phyloP scores from a whole-genome alignment of 1,139 yeast species.

The Pichia kudriavzevii region DNA sequence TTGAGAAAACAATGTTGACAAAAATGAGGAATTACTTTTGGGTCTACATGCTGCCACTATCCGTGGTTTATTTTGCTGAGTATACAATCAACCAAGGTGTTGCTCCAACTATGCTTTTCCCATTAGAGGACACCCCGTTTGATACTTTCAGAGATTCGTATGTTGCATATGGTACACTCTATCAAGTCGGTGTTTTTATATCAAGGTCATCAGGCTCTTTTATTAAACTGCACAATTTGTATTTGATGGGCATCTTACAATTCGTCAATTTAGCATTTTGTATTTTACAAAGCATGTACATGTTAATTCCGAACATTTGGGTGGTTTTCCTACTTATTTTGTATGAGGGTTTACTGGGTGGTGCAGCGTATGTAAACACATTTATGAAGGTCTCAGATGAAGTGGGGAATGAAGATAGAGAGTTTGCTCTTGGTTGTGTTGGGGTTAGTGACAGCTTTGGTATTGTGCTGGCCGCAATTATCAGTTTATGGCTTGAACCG shows the following conservation, averaged over 20 bases:
- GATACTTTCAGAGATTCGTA: constrained; percentile 72
- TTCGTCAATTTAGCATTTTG: constrained; percentile 53
- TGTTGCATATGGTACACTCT: constrained; percentile 87
- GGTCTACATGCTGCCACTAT: constrained; percentile 79
- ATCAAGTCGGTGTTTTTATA: constrained; percentile 87
- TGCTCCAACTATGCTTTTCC: constrained; percentile 78
- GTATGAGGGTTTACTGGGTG: constrained; percentile 87
- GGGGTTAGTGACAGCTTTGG: constrained; percentile 91
- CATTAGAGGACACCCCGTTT: constrained; percentile 65
- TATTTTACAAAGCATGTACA: constrained; percentile 55
- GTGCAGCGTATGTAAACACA: constrained; percentile 83
- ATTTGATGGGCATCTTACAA: constrained; percentile 61
- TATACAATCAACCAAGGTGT: constrained; percentile 88
- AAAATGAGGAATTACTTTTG: constrained; percentile 44
- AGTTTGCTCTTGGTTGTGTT: constrained; percentile 89
- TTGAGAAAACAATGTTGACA: neutral
- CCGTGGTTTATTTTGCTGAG: constrained; percentile 78
- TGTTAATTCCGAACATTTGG: constrained; percentile 60
- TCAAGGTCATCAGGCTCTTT: constrained; percentile 77
- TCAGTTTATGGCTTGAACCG: constrained; percentile 71
- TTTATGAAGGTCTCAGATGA: constrained; percentile 70
- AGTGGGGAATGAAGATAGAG: constrained; percentile 49
- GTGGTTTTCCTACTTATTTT: constrained; percentile 54
- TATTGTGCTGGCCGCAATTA: constrained; percentile 68
- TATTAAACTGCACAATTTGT: constrained; percentile 50